Conservation (phyloP, 352 stramenopile species). For the Phytophthora pisi region DNA sequence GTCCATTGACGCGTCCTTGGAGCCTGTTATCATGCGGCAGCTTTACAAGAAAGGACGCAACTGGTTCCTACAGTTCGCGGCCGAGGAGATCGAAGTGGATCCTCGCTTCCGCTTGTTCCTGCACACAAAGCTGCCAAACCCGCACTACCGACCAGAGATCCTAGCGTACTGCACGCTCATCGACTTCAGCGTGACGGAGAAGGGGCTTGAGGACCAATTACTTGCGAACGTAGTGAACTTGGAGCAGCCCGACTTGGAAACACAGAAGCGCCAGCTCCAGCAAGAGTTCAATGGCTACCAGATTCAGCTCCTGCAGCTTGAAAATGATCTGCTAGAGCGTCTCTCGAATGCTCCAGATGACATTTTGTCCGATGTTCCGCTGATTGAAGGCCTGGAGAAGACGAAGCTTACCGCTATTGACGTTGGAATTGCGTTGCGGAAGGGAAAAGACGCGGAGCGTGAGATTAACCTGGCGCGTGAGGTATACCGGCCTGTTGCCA, state of each 20-base stretch:
- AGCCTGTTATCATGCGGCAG: constrained; percentile 90
- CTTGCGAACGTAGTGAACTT: constrained; percentile 89
- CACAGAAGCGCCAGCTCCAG: constrained; percentile 87
- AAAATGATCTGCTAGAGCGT: constrained; percentile 90
- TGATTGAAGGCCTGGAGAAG: constrained; percentile 93
- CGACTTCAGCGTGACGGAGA: constrained; percentile 94
- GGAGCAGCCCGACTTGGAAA: constrained; percentile 90
- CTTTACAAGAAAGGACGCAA: constrained; percentile 89
- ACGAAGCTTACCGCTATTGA: constrained; percentile 92
- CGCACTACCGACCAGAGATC: constrained; percentile 93
- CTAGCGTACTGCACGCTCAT: constrained; percentile 93
- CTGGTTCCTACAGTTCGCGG: constrained; percentile 89
- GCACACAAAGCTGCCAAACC: constrained; percentile 93
- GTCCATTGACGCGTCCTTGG: constrained; percentile 84
- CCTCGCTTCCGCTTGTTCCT: constrained; percentile 87
- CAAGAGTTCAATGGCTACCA: constrained; percentile 94
- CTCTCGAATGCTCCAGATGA: constrained; percentile 92
- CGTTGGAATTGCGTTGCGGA: constrained; percentile 79
- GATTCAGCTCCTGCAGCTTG: constrained; percentile 90
- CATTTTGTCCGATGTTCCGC: constrained; percentile 89
- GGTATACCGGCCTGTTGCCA: constrained; percentile 89
- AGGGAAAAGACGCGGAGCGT: constrained; percentile 88
- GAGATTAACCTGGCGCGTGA: constrained; percentile 93
- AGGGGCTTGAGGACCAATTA: constrained; percentile 90
- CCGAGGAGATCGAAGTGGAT: constrained; percentile 92